Base-by-base conservation (phyloP, 352 stramenopile species). In the Phytophthora uliginosa region DNA sequence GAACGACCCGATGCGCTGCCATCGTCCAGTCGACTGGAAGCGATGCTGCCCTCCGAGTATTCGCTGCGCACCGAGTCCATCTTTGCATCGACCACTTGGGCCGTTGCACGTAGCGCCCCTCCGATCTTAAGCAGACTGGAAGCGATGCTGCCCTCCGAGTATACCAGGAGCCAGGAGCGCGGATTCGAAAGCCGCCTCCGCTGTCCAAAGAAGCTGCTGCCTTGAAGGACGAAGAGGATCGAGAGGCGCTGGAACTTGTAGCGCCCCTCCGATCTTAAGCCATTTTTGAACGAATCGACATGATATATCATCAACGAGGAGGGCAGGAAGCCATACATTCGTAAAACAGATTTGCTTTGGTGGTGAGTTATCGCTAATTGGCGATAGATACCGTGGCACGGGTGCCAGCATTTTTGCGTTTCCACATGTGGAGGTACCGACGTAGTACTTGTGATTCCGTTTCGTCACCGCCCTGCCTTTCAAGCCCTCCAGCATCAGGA, bases 31-130 rank as follows among this genome's bases (percentile, higher is more conserved):
- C 71, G 71, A 69, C 66, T 70, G 13, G 71, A 78, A 59, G 55
- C 24, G 48, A 78, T 1, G 47, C 66, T 78, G 10, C 66, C 60
- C 24, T 69, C 57, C 45, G 75, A 82, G 54, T 74, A 67, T 24
- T 82, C 75, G 36, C 75, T 82, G 45, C 82, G 82, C 50, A 86
- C 79, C 1, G 76, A 79, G 70, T 90, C 74, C 53, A 77, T 77
- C 18, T 53, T 26, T 56, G 12, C 40, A 20, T 13, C 40, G 13
- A 20, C 0, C 40, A 48, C 40, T 48, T 53, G 20, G 33, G 52
- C 5, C 56, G 33, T 60, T 48, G 42, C 7, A 4, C 40, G 28
- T 31, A 31, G 28, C 28, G 28, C 28, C 28, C 28, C 28, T 31
- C 28, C 28, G 48, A 17, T 26, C 20, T 17, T 0, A 17, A 52